Base-by-base conservation (phyloP, 2,329 filamentous ascomycete species). In the Macrophomina phaseolina region DNA sequence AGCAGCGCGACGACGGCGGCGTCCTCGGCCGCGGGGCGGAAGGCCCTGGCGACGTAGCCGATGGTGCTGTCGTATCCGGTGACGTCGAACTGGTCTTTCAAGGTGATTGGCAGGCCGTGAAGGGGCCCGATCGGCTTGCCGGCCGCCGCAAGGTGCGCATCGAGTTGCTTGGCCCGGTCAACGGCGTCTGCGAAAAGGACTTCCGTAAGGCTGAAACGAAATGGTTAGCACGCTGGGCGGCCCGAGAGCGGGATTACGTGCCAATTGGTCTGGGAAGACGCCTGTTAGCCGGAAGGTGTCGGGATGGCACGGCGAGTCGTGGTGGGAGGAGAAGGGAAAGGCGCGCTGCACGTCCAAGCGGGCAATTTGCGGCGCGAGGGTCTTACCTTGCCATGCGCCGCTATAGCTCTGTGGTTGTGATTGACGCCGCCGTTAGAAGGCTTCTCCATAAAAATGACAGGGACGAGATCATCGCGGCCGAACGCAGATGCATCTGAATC, bases 1-100 rank as follows among this genome's bases (percentile, higher is more conserved):
- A 88, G 70, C 58, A 86, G 81, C 14, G 79, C 74, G 1, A 87
- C 83, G 0, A 88, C 68, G 0, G 80, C 78, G 4, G 83, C 83
- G 71, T 88, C 82, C 8, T 84, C 78, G 0, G 68, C 66, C 1
- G 85, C 85, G 0, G 85, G 85, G 1, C 80, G 73, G 64, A 84
- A 84, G 0, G 61, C 85, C 87, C 75, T 89, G 77, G 69, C 88
- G 28, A 89, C 81, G 71, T 89, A 90, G 9, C 87, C 88, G 81
- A 90, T 78, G 1, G 76, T 77, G 46, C 80, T 83, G 66, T 83
- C 81, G 40, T 81, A 79, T 28, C 78, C 81, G 66, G 78, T 74
- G 68, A 84, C 78, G 64, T 84, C 80, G 70, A 84, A 84, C 65
- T 83, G 82, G 67, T 84, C 82, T 68, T 84, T 84, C 34, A 84